A percentile compares a stretch with the other conserved stretches of the same genome.
Conservation (phyloP, 257 asterid genomes). For the Nicotiana sylvestris region DNA sequence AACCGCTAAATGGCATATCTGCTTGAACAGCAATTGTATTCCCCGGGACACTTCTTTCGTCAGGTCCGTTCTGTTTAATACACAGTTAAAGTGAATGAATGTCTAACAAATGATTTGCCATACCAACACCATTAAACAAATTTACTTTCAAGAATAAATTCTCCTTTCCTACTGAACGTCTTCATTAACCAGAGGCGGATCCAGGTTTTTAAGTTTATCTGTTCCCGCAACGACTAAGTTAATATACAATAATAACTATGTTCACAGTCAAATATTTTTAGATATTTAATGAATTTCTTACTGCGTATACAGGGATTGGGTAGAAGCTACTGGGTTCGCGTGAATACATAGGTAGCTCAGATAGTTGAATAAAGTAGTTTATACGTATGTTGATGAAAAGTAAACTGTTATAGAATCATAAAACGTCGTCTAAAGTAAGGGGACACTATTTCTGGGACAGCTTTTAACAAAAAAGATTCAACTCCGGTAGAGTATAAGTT, state of each 20-base stretch:
- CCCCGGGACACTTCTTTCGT: slow-evolving; percentile 94
- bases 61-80: slow-evolving; percentile 74
- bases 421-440: not conserved
- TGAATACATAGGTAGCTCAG: too few species aligned
- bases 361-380: not conserved
- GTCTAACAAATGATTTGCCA: not conserved
- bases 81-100: not conserved
- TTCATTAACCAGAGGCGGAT: not conserved
- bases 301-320: too few species aligned
- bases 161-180: not conserved
- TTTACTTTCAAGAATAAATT: not conserved
- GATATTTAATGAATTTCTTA: too few species aligned
- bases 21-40: slow-evolving; percentile 70
- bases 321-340: too few species aligned
- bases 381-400: not conserved
- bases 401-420: not conserved
- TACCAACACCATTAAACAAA: not conserved
- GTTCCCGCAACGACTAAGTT: too few species aligned
- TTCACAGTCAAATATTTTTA: too few species aligned
- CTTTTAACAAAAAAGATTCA: not conserved
- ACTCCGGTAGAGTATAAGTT: not conserved
- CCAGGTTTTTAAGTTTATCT: too few species aligned
- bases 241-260: too few species aligned
- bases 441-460: not conserved
- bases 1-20: too few species aligned